These are phyloP conservation scores for Amylostereum chailletii DNA, from an alignment of 1,284 basidiomycete species.

Conservation along the genomic window DNA sequence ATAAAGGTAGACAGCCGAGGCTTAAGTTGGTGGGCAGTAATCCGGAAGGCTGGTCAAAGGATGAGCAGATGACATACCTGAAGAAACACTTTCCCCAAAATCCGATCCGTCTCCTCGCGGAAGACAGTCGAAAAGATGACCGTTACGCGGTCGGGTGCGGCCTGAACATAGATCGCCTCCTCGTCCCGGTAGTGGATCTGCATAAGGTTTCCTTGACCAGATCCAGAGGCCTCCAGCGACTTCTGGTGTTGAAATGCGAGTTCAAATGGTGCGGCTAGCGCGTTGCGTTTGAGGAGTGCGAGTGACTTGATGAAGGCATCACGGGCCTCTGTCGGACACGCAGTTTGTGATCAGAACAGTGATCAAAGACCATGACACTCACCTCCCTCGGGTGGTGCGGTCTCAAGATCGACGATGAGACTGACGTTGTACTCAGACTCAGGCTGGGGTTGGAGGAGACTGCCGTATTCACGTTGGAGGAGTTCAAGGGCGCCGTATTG, in stretches of 20 bases:
- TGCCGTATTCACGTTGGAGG: slow-evolving; percentile 79
- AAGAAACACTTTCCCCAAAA: slow-evolving; percentile 95
- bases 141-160: slow-evolving; percentile 91
- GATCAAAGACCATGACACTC: slow-evolving; percentile 23
- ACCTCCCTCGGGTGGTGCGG: slow-evolving; percentile 76
- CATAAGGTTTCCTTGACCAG: slow-evolving; percentile 79
- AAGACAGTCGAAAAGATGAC: slow-evolving; percentile 98
- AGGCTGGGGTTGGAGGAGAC: slow-evolving; percentile 49
- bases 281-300: slow-evolving; percentile 88
- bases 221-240: slow-evolving; percentile 63
- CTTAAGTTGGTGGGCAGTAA: neutral
- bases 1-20: no score
- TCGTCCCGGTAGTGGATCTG: slow-evolving; percentile 92
- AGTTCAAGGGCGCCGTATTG: slow-evolving; percentile 82
- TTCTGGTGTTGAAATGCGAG: slow-evolving; percentile 85
- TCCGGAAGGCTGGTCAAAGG: neutral
- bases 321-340: slow-evolving; percentile 53
- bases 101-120: slow-evolving; percentile 94
- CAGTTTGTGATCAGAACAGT: neutral
- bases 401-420: slow-evolving; percentile 81
- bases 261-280: slow-evolving; percentile 93
- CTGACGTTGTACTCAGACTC: slow-evolving; percentile 90
- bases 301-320: slow-evolving; percentile 76
- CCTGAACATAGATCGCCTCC: slow-evolving; percentile 95
- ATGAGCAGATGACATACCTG: slow-evolving; percentile 50